A percentile compares a stretch with the other conserved stretches of the same genome.
Evolutionary conservation across 176 grass and related monocot species (phyloP).

Genomic region (Areca catechu): DNA sequence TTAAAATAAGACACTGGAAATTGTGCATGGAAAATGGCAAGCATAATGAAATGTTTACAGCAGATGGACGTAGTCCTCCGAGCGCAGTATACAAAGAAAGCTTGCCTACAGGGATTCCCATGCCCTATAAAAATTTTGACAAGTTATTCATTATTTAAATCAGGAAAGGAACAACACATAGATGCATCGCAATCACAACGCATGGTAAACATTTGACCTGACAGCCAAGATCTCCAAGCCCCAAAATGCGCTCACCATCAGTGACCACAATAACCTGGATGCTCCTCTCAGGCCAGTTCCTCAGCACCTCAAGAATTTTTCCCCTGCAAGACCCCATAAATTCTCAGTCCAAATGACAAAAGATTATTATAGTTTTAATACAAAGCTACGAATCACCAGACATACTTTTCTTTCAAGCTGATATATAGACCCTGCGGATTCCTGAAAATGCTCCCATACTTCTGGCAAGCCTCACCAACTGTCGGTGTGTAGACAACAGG

Average conservation of each 20-base stretch:
- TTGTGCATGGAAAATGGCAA: too few species aligned
- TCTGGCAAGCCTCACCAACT: conserved; percentile 94
- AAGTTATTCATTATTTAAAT: conserved; percentile 6
- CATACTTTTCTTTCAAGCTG: conserved; percentile 90
- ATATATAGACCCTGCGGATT: conserved; percentile 81
- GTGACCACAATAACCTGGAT: conserved; percentile 98
- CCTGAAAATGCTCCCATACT: conserved; percentile 80
- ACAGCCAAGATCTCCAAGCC: conserved; percentile 94
- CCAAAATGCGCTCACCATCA: conserved; percentile 89
- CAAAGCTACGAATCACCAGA: background rate
- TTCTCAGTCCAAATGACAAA: background rate
- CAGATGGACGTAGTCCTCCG: conserved; percentile 89
- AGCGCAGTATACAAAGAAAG: conserved; percentile 93
- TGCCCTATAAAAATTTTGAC: conserved; percentile 58
- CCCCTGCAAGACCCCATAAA: conserved; percentile 41
- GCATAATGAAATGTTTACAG: conserved; percentile 32
- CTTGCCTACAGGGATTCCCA: conserved; percentile 98
- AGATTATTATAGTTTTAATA: background rate
- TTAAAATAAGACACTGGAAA: too few species aligned
- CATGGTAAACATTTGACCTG: conserved; percentile 37
- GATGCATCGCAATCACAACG: background rate
- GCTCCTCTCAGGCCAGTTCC: conserved; percentile 89
- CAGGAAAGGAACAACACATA: background rate
- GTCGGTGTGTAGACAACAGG: conserved; percentile 94
- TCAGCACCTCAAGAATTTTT: conserved; percentile 81